phyloP scores from a whole-genome alignment of 148 eudicot genomes.

The Pharnaceum exiguum region DNA sequence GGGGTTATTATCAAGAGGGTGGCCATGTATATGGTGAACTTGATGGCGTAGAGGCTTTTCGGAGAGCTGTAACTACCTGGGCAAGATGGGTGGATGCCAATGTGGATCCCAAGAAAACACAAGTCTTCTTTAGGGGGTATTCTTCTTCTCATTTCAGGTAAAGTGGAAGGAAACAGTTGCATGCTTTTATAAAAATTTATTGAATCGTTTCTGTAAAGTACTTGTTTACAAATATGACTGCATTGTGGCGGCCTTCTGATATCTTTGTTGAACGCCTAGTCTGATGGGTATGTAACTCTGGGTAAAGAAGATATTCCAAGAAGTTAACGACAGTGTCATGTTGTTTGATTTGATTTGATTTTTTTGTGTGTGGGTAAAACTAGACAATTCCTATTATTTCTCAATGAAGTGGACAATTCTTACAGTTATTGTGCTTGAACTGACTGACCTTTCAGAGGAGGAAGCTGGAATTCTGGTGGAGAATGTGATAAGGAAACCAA shows the following conservation, averaged over 20 bases:
- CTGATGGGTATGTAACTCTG: no score
- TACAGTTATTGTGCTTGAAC: neutral
- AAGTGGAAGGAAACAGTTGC: neutral
- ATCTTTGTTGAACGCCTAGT: no score
- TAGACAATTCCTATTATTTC: no score
- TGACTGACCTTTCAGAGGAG: slow-evolving; percentile 32
- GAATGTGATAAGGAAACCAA: slow-evolving; percentile 52
- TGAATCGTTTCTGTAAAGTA: no score
- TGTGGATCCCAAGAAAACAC: slow-evolving; percentile 46
- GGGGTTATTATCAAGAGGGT: slow-evolving; percentile 77
- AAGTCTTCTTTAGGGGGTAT: slow-evolving; percentile 62
- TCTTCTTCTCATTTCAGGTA: slow-evolving; percentile 73
- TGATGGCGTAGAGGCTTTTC: slow-evolving; percentile 51
- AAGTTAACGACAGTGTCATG: neutral
- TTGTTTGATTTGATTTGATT: neutral
- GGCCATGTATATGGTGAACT: slow-evolving; percentile 51
- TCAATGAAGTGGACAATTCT: no score
- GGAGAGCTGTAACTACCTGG: slow-evolving; percentile 70
- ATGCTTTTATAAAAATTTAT: no score
- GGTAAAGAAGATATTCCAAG: no score
- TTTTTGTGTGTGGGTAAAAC: no score
- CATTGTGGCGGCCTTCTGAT: no score
- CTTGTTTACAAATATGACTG: no score
- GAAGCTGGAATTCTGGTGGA: slow-evolving; percentile 73
- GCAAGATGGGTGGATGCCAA: slow-evolving; percentile 68